Conservation (phyloP, 352 stramenopile species). For the Aphanomyces astaci region DNA sequence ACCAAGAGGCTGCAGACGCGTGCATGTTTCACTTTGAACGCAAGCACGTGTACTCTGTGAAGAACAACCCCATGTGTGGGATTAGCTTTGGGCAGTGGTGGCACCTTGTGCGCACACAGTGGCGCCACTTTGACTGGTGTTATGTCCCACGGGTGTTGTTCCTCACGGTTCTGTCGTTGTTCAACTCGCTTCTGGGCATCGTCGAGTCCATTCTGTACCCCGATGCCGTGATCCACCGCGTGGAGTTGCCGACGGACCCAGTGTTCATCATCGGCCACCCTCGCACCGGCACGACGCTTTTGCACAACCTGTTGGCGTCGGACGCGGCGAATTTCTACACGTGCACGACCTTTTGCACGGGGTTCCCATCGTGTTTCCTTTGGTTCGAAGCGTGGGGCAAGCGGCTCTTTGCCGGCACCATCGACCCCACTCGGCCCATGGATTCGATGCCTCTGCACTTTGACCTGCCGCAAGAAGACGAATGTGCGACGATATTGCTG, state of each 20-base stretch:
- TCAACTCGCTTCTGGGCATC: slow-evolving; percentile 6
- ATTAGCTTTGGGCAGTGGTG: slow-evolving; percentile 22
- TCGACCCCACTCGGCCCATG: slow-evolving; percentile 38
- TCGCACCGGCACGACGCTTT: slow-evolving; percentile 37
- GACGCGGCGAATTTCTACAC: slow-evolving; percentile 35
- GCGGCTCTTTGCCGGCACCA: slow-evolving; percentile 29
- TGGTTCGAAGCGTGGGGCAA: slow-evolving; percentile 40
- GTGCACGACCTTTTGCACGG: slow-evolving; percentile 41
- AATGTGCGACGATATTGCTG: slow-evolving; percentile 33
- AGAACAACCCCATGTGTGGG: slow-evolving; percentile 26
- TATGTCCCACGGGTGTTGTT: slow-evolving; percentile 24
- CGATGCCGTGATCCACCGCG: slow-evolving; percentile 6
- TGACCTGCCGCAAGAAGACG: slow-evolving; percentile 45
- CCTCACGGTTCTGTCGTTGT: slow-evolving; percentile 24
- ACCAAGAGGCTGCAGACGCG: not conserved
- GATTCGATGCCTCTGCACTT: slow-evolving; percentile 40
- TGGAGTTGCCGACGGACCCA: slow-evolving; percentile 24
- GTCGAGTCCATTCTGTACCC: slow-evolving; percentile 26
- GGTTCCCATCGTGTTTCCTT: slow-evolving; percentile 37
- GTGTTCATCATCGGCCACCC: slow-evolving; percentile 31
- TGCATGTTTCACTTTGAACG: slow-evolving; percentile 12
- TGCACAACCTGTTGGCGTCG: slow-evolving; percentile 37
- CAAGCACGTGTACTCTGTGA: slow-evolving; percentile 21
- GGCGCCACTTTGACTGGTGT: slow-evolving; percentile 24
- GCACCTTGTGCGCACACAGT: slow-evolving; percentile 11